Evolutionary conservation across 192 early-diverging fungal species (phyloP).

Genomic region (Jimgerdemannia lactiflua): DNA sequence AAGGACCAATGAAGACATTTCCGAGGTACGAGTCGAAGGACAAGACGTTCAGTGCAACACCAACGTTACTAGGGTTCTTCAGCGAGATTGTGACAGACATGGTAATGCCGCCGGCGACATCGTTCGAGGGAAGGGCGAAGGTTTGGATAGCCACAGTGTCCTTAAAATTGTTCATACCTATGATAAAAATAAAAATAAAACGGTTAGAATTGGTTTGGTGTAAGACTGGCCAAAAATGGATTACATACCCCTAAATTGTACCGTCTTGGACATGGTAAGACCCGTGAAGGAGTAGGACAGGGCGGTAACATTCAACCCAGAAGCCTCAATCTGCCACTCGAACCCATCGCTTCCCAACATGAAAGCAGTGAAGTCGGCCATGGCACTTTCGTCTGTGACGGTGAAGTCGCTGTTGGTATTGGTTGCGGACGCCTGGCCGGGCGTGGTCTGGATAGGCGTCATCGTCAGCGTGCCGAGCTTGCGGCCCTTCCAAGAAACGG

Average conservation of each 20-base stretch:
- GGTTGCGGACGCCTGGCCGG: constrained; percentile 41
- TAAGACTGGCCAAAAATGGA: constrained; percentile 17
- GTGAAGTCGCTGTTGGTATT: constrained; percentile 32
- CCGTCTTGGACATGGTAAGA: constrained; percentile 45
- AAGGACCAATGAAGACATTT: constrained; percentile 42
- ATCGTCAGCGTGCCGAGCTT: constrained; percentile 45
- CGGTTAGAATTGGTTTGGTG: no score
- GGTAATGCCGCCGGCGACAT: constrained; percentile 58
- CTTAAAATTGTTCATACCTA: no score
- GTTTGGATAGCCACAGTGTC: constrained; percentile 24
- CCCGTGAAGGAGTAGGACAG: constrained; percentile 45
- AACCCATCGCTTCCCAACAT: constrained; percentile 47
- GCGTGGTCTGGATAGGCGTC: constrained; percentile 37
- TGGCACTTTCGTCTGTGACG: constrained; percentile 35
- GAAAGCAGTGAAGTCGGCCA: constrained; percentile 44
- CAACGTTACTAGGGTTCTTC: constrained; percentile 56
- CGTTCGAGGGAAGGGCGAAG: constrained; percentile 52
- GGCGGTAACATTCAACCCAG: constrained; percentile 45
- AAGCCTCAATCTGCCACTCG: constrained; percentile 43
- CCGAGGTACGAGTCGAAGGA: constrained; percentile 39
- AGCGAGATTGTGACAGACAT: constrained; percentile 58
- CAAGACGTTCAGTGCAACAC: constrained; percentile 44
- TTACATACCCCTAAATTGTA: constrained; percentile 40
- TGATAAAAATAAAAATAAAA: no score
- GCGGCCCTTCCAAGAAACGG: constrained; percentile 31